Conservation (phyloP, 1,139 yeast genomes). For the Meyerozyma carpophila region DNA sequence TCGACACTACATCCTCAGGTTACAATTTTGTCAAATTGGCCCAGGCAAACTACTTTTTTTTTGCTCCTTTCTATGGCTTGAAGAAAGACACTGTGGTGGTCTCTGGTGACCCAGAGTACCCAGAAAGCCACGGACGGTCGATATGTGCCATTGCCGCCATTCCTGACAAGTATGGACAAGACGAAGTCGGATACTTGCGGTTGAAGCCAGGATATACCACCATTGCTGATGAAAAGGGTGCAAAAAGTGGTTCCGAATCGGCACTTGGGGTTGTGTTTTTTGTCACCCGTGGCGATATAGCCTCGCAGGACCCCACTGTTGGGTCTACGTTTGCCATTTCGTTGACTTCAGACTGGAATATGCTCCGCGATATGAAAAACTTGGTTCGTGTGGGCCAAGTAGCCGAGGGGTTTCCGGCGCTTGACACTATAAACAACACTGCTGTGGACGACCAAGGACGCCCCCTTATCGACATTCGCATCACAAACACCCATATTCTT, state of each 20-base stretch:
- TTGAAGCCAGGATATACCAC: background rate
- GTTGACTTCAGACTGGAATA: slow-evolving; percentile 13
- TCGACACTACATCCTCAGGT: slow-evolving; percentile 31
- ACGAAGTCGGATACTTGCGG: slow-evolving; percentile 3
- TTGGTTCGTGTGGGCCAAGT: slow-evolving; percentile 44
- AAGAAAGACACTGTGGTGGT: slow-evolving; percentile 31
- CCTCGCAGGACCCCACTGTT: slow-evolving; percentile 13
- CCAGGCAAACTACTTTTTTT: slow-evolving; percentile 47
- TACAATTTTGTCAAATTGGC: slow-evolving; percentile 52
- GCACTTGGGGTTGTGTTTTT: slow-evolving; percentile 22
- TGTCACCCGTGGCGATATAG: slow-evolving; percentile 21
- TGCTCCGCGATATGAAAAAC: slow-evolving; percentile 4
- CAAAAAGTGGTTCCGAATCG: background rate
- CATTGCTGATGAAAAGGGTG: background rate
- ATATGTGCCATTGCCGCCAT: slow-evolving; percentile 8
- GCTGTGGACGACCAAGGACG: slow-evolving; percentile 30
- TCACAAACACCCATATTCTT: slow-evolving; percentile 44
- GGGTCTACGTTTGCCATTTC: slow-evolving; percentile 26
- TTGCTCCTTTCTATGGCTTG: slow-evolving; percentile 43
- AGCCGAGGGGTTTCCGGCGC: slow-evolving; percentile 44
- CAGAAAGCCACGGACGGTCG: slow-evolving; percentile 22
- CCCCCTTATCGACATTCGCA: slow-evolving; percentile 47
- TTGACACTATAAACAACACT: slow-evolving; percentile 38
- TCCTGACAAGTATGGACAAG: background rate
- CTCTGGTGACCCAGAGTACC: slow-evolving; percentile 47